Evolutionary conservation across 441 rosid species (phyloP), one percentile per base, ranked within the genome.

Genomic region (Aleurites moluccanus): DNA sequence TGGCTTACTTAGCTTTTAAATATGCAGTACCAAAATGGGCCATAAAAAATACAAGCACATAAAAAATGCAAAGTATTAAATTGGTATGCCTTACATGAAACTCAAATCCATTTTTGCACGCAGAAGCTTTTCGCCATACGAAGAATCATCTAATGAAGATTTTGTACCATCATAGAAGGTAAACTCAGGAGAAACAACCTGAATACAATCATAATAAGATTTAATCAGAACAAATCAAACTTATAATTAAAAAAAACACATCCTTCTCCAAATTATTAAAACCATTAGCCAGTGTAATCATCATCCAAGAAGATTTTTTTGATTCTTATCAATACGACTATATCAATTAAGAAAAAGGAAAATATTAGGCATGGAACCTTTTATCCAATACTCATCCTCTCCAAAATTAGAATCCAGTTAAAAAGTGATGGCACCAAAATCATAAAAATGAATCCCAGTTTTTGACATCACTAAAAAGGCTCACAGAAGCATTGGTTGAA

Each of bases 131-230:
- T 97, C 99, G 45, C 92, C 90, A 64, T 85, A 82, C 30, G 91
- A 84, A 50, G 94, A 88, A 86, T 92, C 96, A 78, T 91, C 97
- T 71, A 97, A 76, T 77, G 90, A 86, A 69, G 98, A 92, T 83
- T 94, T 97, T 66, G 98, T 88, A 73, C 98, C 93, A 81, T 97
- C 99, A 84, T 87, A 97, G 84, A 97, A 97, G 13, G 97, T 97
- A 80, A 97, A 91, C 86, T 97, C 99, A 5, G 99, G 91, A 82
- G 98, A 88, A 80, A 97, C 89, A 77, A 97, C 90, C 99, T 97
- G 81, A 76, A 83, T 42, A 82, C 42, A 76, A 78, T 57, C 75
- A 67, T 15, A 72, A 64, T 14, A 74, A 64, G n/a, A 18, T 10
- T 47, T 42, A 75, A 69, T 35, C 25, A 55, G 27, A 33, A 63